A percentile compares a stretch with the other conserved stretches of the same genome.
These are phyloP conservation scores for Parafenestella ontariensis DNA, from an alignment of 2,329 filamentous ascomycete genomes.

Conservation along the genomic window DNA sequence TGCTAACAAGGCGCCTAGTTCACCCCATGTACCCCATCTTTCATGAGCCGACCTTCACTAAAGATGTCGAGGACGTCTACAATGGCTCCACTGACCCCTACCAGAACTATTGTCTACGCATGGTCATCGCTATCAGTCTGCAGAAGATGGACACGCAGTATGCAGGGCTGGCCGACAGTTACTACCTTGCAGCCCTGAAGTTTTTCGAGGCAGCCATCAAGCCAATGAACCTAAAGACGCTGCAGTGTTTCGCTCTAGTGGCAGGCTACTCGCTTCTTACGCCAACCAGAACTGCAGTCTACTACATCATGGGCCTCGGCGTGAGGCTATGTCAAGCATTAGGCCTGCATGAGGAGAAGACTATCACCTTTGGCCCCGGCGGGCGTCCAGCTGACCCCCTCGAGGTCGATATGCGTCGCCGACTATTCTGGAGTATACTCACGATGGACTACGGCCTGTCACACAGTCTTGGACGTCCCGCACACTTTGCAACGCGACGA, in stretches of 20 bases:
- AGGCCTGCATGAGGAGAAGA: slow-evolving; percentile 86
- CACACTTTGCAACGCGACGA: slow-evolving; percentile 79
- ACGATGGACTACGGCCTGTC: slow-evolving; percentile 90
- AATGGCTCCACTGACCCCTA: slow-evolving; percentile 77
- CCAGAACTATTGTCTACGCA: slow-evolving; percentile 85
- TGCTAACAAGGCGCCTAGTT: slow-evolving; percentile 59
- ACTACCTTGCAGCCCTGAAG: slow-evolving; percentile 88
- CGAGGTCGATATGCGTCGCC: slow-evolving; percentile 86
- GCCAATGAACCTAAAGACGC: slow-evolving; percentile 86
- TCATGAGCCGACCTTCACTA: slow-evolving; percentile 79
- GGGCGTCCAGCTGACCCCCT: slow-evolving; percentile 71
- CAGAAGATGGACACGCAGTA: slow-evolving; percentile 90
- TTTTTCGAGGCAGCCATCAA: slow-evolving; percentile 82
- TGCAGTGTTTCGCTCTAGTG: slow-evolving; percentile 88
- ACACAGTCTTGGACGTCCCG: slow-evolving; percentile 86
- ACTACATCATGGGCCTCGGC: slow-evolving; percentile 90
- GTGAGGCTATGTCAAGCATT: slow-evolving; percentile 88
- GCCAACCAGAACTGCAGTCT: slow-evolving; percentile 88
- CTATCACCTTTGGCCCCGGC: slow-evolving; percentile 70
- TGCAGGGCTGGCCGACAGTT: slow-evolving; percentile 92
- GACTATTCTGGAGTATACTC: slow-evolving; percentile 85
- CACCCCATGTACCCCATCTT: slow-evolving; percentile 88
- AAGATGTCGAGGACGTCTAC: slow-evolving; percentile 82
- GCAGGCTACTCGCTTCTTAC: slow-evolving; percentile 92
- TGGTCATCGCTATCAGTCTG: slow-evolving; percentile 93